A percentile compares a stretch with the other conserved stretches of the same genome.
These are phyloP conservation scores for Curvularia hawaiiensis DNA, from an alignment of 2,329 filamentous ascomycete genomes.

Conservation along the genomic window DNA sequence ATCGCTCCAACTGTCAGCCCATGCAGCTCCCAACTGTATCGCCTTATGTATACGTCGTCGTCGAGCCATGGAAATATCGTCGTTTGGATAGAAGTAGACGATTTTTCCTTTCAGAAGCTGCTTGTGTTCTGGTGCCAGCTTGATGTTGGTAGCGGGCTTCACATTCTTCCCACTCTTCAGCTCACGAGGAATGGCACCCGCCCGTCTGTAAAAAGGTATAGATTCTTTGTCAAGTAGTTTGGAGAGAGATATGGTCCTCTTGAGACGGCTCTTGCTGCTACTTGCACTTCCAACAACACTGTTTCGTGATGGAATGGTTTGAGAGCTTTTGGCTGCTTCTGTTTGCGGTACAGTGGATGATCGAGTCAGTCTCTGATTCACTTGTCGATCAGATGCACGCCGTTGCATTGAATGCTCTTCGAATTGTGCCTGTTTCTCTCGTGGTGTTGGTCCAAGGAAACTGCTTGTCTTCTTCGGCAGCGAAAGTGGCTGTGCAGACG, in stretches of 20 bases:
- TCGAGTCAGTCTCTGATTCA: conserved; percentile 12
- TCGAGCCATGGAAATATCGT: conserved; percentile 71
- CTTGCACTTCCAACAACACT: conserved; percentile 1
- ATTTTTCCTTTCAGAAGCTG: conserved; percentile 43
- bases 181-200: conserved; percentile 39
- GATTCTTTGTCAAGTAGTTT: conserved; percentile 19
- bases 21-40: conserved; percentile 67
- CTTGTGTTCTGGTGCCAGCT: conserved; percentile 37
- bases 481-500: conserved; percentile 25
- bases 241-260: conserved; percentile 31
- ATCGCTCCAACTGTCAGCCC: conserved; percentile 63
- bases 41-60: conserved; percentile 75
- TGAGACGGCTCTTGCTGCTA: conserved; percentile 18
- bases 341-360: conserved; percentile 28
- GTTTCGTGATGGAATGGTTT: conserved; percentile 14
- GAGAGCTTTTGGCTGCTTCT: conserved; percentile 22
- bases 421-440: conserved; percentile 35
- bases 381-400: conserved; percentile 18
- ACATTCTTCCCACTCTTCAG: conserved; percentile 36
- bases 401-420: conserved; percentile 27
- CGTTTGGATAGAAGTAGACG: conserved; percentile 76
- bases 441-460: conserved; percentile 40
- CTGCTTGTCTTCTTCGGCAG: conserved; percentile 27
- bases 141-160: conserved; percentile 38
- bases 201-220: conserved; percentile 34